These are phyloP conservation scores for Sclerotinia spermophila DNA, from an alignment of 2,329 filamentous ascomycete genomes.

Conservation along the genomic window DNA sequence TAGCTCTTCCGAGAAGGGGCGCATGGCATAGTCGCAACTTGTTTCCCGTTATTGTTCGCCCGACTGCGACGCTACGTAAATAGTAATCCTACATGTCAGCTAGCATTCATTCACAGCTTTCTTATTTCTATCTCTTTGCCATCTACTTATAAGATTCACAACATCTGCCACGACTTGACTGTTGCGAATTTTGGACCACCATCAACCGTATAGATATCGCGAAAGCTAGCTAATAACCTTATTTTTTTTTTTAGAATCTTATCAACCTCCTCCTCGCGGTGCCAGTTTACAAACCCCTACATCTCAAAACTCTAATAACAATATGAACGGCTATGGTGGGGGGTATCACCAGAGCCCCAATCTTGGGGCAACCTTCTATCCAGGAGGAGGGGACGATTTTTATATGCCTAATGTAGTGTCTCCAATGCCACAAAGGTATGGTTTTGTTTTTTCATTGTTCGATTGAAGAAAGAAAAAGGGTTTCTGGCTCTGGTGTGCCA, in stretches of 20 bases:
- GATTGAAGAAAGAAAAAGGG: not conserved
- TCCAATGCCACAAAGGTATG: slow-evolving; percentile 65
- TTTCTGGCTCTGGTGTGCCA: slow-evolving; percentile 3
- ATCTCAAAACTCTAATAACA: slow-evolving; percentile 1
- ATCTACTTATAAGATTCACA: not conserved
- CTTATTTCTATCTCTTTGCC: not conserved
- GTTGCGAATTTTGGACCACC: not conserved
- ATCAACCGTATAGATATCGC: not conserved
- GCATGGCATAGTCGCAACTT: slow-evolving; percentile 3
- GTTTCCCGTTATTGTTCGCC: not conserved
- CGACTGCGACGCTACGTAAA: not conserved
- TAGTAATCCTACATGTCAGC: not conserved
- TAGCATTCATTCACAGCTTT: not conserved
- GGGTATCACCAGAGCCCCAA: slow-evolving; percentile 29
- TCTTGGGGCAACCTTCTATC: slow-evolving; percentile 62
- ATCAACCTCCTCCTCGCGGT: slow-evolving; percentile 14
- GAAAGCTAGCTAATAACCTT: not conserved
- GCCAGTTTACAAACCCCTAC: slow-evolving; percentile 4
- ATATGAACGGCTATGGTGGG: slow-evolving; percentile 21
- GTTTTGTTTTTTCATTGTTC: slow-evolving; percentile 12
- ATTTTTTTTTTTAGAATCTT: not conserved
- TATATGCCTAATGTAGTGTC: slow-evolving; percentile 66
- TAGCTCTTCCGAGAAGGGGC: not conserved
- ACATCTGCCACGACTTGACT: not conserved
- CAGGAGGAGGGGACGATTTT: slow-evolving; percentile 64